Evolutionary conservation across 306 rosid genomes (phyloP), one percentile per base, ranked within the genome.

Genomic region (Sicyos baderoa): DNA sequence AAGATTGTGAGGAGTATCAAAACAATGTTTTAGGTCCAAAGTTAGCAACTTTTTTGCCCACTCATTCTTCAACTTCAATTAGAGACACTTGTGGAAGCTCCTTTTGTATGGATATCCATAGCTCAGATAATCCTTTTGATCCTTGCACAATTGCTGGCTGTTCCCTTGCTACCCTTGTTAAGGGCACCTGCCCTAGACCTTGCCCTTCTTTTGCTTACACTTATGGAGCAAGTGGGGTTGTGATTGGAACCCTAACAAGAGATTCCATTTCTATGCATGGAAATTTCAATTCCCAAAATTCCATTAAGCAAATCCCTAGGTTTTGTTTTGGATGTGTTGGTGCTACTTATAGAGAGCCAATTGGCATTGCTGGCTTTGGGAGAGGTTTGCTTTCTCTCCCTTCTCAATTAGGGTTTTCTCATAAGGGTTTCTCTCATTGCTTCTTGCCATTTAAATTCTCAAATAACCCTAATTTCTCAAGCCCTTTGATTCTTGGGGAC

Each of bases 321-420:
- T 84, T 81, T 67, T 78, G 83, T 53, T 84, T 81, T 76, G 88
- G 88, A 64, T 84, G 88, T 60, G 77, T 84, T 13, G 82, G 85
- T 61, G 78, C 83, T 10, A 68, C 73, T 32, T 81, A 74, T 68
- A 71, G 58, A 68, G 88, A 84, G 74, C 88, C 88, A 23, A 76
- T 81, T 55, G 88, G 88, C 40, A 81, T 84, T 49, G 88, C 75
- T 42, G 88, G 88, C 54, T 84, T 84, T 72, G 88, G 88, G 25
- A 81, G 84, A 70, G 85, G 88, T 7, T 0, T 56, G 1, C 85
- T 84, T 27, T 84, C 88, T 47, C 73, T 81, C 52, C 85, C 85
- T 76, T 84, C 82, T 6, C 88, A 84, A 27, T 22, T 84, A 68
- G 88, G 88, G 62, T 76, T 79, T 25, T 75, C 49, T 14, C 78